These are phyloP conservation scores for Beta lomatogona DNA, from an alignment of 179 eudicot species.

Conservation along the genomic window DNA sequence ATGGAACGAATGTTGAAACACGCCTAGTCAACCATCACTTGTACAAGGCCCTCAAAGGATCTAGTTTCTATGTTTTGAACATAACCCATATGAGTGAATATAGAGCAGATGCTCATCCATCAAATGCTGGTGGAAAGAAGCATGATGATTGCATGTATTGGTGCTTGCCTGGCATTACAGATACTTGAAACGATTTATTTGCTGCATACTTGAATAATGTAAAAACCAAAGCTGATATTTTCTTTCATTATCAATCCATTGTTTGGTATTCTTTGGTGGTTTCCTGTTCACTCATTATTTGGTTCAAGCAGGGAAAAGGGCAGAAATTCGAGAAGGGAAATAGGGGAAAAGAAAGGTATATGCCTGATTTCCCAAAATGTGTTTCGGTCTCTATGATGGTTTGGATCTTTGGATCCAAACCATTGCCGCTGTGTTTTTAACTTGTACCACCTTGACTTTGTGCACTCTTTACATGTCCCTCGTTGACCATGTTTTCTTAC, in stretches of 20 bases:
- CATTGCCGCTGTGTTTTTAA: too few relatives aligned
- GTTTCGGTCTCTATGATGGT: too few relatives aligned
- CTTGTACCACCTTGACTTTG: too few relatives aligned
- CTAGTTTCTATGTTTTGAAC: conserved; percentile 66
- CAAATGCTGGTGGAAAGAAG: conserved; percentile 85
- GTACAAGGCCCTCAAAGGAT: conserved; percentile 53
- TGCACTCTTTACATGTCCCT: too few relatives aligned
- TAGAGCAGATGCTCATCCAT: conserved; percentile 96
- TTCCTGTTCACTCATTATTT: neutral
- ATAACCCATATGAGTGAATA: conserved; percentile 80
- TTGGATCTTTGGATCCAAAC: too few relatives aligned
- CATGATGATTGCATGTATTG: conserved; percentile 99
- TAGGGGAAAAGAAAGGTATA: too few relatives aligned
- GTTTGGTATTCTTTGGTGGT: neutral
- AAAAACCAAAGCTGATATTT: conserved; percentile 22
- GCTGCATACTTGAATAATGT: conserved; percentile 51
- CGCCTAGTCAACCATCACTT: conserved; percentile 76
- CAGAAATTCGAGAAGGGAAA: too few relatives aligned
- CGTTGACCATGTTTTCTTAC: too few relatives aligned
- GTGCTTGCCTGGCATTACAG: conserved; percentile 93
- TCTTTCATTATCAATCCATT: neutral
- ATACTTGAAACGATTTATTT: conserved; percentile 90
- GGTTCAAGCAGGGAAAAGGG: too few relatives aligned
- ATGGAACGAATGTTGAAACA: conserved; percentile 84
- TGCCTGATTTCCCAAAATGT: too few relatives aligned